These are phyloP conservation scores for Camellia oleifera DNA, from an alignment of 179 eudicot genomes.

Conservation along the genomic window DNA sequence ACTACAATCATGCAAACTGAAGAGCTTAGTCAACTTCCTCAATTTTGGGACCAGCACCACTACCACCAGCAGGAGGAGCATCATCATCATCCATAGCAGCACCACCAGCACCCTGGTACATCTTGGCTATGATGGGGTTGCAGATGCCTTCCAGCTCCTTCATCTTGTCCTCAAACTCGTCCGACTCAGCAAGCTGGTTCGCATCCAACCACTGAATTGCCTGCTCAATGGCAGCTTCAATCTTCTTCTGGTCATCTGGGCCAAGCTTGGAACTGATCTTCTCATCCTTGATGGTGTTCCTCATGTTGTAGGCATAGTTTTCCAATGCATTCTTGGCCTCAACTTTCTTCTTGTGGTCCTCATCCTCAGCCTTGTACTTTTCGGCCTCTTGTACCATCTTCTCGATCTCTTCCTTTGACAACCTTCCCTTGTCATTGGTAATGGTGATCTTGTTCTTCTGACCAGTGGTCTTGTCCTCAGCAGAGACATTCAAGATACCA, in stretches of 20 bases:
- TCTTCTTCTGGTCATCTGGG: slow-evolving; percentile 18
- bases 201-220: slow-evolving; percentile 29
- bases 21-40: slow-evolving; percentile 24
- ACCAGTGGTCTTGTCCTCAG: slow-evolving; percentile 32
- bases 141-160: slow-evolving; percentile 31
- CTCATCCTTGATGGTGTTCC: slow-evolving; percentile 17
- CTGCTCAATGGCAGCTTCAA: slow-evolving; percentile 23
- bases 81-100: slow-evolving; percentile 24
- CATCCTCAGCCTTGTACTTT: slow-evolving; percentile 34
- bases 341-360: slow-evolving; percentile 31
- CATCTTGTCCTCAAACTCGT: slow-evolving; percentile 29
- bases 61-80: slow-evolving; percentile 17
- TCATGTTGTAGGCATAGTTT: slow-evolving; percentile 30
- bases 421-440: slow-evolving; percentile 6
- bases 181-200: slow-evolving; percentile 14
- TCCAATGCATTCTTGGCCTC: slow-evolving; percentile 33
- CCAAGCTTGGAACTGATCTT: slow-evolving; percentile 19
- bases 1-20: background rate
- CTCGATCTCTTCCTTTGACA: slow-evolving; percentile 21
- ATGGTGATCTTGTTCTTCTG: slow-evolving; percentile 22
- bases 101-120: slow-evolving; percentile 35
- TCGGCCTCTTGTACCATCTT: slow-evolving; percentile 38
- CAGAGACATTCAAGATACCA: slow-evolving; percentile 36
- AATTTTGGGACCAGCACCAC: slow-evolving; percentile 24
- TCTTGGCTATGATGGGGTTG: slow-evolving; percentile 29